Base-by-base conservation (phyloP, 495 filamentous ascomycete species). In the Aspergillus homomorphus region DNA sequence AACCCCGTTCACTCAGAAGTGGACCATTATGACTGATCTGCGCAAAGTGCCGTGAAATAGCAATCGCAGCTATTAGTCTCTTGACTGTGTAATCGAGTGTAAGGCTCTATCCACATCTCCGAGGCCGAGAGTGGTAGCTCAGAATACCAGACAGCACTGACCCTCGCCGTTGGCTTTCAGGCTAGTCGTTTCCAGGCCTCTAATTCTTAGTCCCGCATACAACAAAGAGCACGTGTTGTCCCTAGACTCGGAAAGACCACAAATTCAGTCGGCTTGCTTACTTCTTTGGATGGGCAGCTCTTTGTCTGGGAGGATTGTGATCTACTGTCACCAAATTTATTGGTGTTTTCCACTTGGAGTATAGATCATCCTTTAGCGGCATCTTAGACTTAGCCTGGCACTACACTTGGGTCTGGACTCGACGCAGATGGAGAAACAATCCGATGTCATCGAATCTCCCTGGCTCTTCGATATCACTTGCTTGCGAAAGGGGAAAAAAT, bases 211-310 rank as follows among this genome's bases (percentile, higher is more conserved):
- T 56, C 56, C 62, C 64, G 66, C 67, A 69, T 56, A 56, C 24
- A 23, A 16, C 21, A 30, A 45, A n/a, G 58, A 67, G 54, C 67
- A 69, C 67, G 67, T 69, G 67, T 56, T 33, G 24, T 45, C 26
- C 22, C 53, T 45, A 45, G 53, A 26, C 53, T 43, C 22, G 33
- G 24, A 28, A 38, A 21, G 54, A 42, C 12, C 12, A 51, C 48
- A 51, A 51, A n/a, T 28, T 18, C 19, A 6, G 21, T 23, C 48
- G 21, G 18, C 48, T 18, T 26, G 48, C 22, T 30, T 26, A 14
- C 22, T 30, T 23, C 7, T 15, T 51, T 23, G 15, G 19, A 46
- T 1, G 14, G 9, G 48, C 23, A 51, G 30, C 28, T 57, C 54
- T 57, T 57, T 57, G 54, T 57, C 50, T 33, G 5, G 28, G 22